These are phyloP conservation scores for Boletales sp. DNA, from an alignment of 768 basidiomycete genomes.

Conservation along the genomic window DNA sequence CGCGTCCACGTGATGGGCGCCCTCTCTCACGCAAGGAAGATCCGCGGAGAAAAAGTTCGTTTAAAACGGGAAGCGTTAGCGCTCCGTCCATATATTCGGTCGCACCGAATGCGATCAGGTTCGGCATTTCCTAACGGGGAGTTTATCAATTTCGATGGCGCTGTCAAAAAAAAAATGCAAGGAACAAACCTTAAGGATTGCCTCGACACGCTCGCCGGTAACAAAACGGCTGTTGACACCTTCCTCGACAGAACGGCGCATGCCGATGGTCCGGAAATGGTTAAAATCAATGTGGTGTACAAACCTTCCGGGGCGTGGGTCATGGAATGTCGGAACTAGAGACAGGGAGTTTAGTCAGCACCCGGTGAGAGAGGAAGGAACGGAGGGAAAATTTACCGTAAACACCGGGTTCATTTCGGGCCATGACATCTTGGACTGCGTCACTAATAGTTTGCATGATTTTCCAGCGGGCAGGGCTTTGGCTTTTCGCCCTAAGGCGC, in stretches of 20 bases:
- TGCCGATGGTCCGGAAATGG: constrained; percentile 95
- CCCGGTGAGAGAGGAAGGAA: not conserved
- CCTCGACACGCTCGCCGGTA: constrained; percentile 80
- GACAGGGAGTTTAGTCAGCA: constrained; percentile 1
- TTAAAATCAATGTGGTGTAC: constrained; percentile 91
- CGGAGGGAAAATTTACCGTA: constrained; percentile 52
- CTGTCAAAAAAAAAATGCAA: not conserved
- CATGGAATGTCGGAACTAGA: constrained; percentile 64
- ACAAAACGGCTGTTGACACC: constrained; percentile 89
- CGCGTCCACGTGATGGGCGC: constrained; percentile 64
- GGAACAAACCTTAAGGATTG: constrained; percentile 62
- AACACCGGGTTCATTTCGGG: constrained; percentile 58
- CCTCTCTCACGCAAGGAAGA: constrained; percentile 64
- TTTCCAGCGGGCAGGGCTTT: constrained; percentile 83
- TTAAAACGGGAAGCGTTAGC: constrained; percentile 77
- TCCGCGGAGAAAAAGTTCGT: constrained; percentile 88
- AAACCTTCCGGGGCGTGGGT: constrained; percentile 74
- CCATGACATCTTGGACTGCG: constrained; percentile 70
- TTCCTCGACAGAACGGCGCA: constrained; percentile 89
- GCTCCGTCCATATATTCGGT: constrained; percentile 99
- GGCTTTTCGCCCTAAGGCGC: constrained; percentile 70
- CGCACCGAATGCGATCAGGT: constrained; percentile 84
- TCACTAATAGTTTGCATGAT: constrained; percentile 75
- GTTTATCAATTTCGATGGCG: too few species aligned
- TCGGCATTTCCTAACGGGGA: constrained; percentile 73